phyloP scores from a whole-genome alignment of 345 rosid species.

The Salix udensis region DNA sequence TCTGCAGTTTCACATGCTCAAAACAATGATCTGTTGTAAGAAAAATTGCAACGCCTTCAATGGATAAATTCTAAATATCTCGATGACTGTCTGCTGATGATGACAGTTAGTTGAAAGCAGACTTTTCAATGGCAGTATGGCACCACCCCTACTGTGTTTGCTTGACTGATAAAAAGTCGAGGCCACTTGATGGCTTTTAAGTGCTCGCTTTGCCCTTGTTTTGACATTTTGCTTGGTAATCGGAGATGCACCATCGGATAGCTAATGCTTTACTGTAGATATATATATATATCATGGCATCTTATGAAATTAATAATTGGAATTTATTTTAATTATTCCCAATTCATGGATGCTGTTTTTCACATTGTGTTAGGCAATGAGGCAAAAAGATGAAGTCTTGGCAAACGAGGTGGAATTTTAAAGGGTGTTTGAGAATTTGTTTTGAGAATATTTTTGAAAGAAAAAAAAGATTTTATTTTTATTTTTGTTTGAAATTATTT shows the following conservation, averaged over 20 bases:
- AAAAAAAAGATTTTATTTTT: too few species aligned
- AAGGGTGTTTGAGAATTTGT: too few species aligned
- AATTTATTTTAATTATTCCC: not conserved
- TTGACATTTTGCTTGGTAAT: not conserved
- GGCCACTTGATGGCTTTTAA: not conserved
- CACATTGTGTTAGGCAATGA: constrained; percentile 44
- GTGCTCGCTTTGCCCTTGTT: not conserved
- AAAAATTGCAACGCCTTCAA: not conserved
- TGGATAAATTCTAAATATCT: not conserved
- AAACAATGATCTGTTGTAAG: not conserved
- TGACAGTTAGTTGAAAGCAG: not conserved
- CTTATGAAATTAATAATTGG: not conserved
- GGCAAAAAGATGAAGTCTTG: constrained; percentile 58
- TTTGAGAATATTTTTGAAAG: too few species aligned
- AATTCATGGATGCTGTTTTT: not conserved
- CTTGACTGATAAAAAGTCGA: not conserved
- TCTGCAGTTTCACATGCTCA: not conserved
- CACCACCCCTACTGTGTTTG: not conserved
- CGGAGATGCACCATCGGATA: not conserved
- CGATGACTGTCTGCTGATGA: not conserved
- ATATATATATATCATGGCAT: not conserved
- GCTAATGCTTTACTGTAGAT: not conserved
- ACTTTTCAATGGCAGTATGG: not conserved
- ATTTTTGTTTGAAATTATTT: too few species aligned
- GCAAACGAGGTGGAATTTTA: constrained; percentile 17